Evolutionary conservation across 2,329 filamentous ascomycete genomes (phyloP), one percentile per base, ranked within the genome.

Genomic region (Acephala macrosclerotiorum): DNA sequence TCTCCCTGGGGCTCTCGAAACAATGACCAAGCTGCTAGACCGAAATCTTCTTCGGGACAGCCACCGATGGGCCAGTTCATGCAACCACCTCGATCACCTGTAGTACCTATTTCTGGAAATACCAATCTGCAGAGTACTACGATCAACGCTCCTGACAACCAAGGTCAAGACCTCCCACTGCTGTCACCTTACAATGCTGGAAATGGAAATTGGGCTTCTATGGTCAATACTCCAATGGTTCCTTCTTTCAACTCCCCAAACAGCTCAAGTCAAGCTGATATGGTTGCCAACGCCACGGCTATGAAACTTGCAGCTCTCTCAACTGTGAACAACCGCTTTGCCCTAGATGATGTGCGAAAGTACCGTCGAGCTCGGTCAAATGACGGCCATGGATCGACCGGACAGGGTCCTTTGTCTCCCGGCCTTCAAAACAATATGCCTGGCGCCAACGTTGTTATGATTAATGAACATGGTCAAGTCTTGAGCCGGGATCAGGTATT

Each of bases 261-360:
- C 72, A 80, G 76, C 62, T 80, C 84, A 18, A 79, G 78, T 68
- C 94, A 97, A 78, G 94, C 94, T 18, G 96, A 99, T 75, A 98
- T 98, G 95, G 91, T 99, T 65, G 96, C 96, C 66, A 99, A 98
- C 77, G 96, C 96, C 29, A 98, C 96, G 18, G 96, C 96, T 25
- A 99, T 99, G 96, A 99, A 99, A 79, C 87, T 99, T 60, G 96
- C 96, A 55, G 96, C 96, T 20, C 84, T 99, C 55, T 98, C 95
- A 5, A 99, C 96, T 2, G 96, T 99, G 58, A 99, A 98, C 83
- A 99, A 98, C 79, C 92, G 96, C 49, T 97, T 99, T 75, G 94
- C 96, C 60, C 85, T 99, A 66, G 96, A 99, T 75, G 96, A 99
- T 78, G 95, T 96, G 68, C 93, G 94, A 75, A 98, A 98, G 81